Conservation (phyloP, 1,284 basidiomycete genomes). For the Moesziomyces globuligerus region DNA sequence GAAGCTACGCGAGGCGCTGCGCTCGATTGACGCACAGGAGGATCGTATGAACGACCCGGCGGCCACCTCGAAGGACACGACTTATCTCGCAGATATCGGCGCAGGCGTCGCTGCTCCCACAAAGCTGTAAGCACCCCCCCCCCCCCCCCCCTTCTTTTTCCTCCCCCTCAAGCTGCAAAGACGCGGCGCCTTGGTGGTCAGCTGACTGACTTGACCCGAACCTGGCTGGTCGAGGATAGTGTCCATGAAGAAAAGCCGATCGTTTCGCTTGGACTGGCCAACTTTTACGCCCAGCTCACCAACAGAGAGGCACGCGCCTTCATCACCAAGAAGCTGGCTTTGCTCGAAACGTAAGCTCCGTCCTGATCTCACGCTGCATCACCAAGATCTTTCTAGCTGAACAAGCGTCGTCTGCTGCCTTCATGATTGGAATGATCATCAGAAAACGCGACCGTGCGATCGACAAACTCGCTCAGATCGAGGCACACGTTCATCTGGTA, state of each 20-base stretch:
- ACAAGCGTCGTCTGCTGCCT: no score
- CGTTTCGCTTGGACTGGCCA: constrained; percentile 37
- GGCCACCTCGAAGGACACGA: background rate
- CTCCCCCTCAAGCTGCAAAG: background rate
- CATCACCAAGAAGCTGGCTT: constrained; percentile 38
- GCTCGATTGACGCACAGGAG: constrained; percentile 21
- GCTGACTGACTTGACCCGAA: background rate
- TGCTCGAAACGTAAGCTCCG: constrained; percentile 37
- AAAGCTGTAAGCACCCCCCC: constrained; percentile 11
- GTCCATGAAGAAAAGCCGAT: constrained; percentile 35
- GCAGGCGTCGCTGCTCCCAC: constrained; percentile 26
- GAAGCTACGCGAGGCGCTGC: constrained; percentile 28
- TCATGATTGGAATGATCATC: background rate
- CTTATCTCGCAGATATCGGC: constrained; percentile 27
- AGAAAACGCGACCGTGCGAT: constrained; percentile 36
- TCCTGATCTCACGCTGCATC: background rate
- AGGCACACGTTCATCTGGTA: constrained; percentile 49
- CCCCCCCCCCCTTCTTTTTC: background rate
- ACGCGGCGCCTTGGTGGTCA: no score
- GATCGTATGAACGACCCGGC: constrained; percentile 1
- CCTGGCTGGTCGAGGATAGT: background rate
- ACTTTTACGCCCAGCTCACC: constrained; percentile 44
- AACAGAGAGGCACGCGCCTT: constrained; percentile 47
- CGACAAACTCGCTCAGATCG: constrained; percentile 48
- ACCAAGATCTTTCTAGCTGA: no score